A percentile compares a stretch with the other conserved stretches of the same genome.
Evolutionary conservation across 2,329 filamentous ascomycete genomes (phyloP).

Genomic region (Penicillium sp.): DNA sequence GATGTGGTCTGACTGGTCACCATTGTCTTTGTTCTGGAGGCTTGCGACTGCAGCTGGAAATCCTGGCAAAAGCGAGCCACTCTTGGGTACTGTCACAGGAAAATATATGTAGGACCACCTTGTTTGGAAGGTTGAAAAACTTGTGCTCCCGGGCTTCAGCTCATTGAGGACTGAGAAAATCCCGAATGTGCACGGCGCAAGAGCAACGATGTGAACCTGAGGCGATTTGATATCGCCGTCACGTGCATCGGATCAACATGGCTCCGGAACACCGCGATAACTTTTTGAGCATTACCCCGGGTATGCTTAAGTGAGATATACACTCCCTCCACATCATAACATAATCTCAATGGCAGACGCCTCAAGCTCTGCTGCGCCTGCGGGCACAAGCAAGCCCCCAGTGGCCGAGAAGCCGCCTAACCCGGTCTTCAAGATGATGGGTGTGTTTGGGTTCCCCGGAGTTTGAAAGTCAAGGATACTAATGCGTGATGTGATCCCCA

Average conservation of each 20-base stretch:
- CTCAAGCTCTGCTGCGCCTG: constrained; percentile 35
- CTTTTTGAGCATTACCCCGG: constrained; percentile 19
- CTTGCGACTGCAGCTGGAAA: no score
- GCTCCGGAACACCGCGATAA: constrained; percentile 10
- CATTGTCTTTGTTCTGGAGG: no score
- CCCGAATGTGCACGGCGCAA: no score
- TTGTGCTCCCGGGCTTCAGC: no score
- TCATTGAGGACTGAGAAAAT: no score
- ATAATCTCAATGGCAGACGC: constrained; percentile 38
- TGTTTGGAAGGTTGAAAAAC: no score
- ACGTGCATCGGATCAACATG: constrained; percentile 20
- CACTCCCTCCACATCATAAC: not conserved
- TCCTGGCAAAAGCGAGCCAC: no score
- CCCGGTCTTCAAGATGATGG: constrained; percentile 73
- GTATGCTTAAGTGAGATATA: not conserved
- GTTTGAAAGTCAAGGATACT: constrained; percentile 6
- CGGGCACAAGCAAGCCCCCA: constrained; percentile 40
- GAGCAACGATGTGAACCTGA: not conserved
- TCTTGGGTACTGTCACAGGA: no score
- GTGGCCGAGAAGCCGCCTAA: constrained; percentile 57
- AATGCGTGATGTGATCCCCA: constrained; percentile 5
- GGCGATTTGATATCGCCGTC: not conserved
- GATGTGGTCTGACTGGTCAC: not conserved
- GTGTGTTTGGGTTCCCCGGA: constrained; percentile 31
- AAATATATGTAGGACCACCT: no score